These are phyloP conservation scores for Huntiella bhutanensis DNA, from an alignment of 2,329 filamentous ascomycete genomes.

Conservation along the genomic window DNA sequence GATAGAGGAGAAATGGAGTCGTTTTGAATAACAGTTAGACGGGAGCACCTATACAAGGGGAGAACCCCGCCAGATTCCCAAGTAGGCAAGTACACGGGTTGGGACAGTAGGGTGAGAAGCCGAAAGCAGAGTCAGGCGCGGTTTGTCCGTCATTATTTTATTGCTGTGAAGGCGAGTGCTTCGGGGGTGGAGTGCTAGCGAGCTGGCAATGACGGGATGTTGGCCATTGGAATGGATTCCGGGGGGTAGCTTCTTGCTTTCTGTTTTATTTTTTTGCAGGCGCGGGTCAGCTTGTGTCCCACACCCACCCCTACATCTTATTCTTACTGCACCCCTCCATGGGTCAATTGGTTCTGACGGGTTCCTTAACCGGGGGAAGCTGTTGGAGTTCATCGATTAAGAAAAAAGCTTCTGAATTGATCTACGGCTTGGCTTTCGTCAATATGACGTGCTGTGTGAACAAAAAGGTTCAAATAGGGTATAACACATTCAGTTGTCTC, in stretches of 20 bases:
- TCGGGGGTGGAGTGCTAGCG: too few species aligned
- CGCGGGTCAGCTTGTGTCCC: neutral
- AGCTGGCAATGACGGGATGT: neutral
- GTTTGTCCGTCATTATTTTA: too few species aligned
- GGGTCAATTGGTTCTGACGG: too few species aligned
- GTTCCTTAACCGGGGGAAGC: too few species aligned
- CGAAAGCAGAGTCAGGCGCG: slow-evolving; percentile 16
- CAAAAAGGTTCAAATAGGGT: too few species aligned
- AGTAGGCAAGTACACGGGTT: slow-evolving; percentile 8
- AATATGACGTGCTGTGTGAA: too few species aligned
- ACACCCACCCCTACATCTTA: neutral
- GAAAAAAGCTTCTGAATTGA: too few species aligned
- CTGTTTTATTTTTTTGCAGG: neutral
- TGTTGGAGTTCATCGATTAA: too few species aligned
- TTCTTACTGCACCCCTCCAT: neutral
- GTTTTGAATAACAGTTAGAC: slow-evolving; percentile 4
- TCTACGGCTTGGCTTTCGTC: too few species aligned
- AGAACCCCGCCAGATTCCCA: slow-evolving; percentile 13
- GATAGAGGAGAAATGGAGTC: slow-evolving; percentile 18
- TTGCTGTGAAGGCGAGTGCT: too few species aligned
- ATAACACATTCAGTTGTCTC: too few species aligned
- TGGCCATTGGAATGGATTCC: slow-evolving; percentile 3
- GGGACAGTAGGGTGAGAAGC: slow-evolving; percentile 11
- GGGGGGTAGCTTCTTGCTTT: slow-evolving; percentile 1
- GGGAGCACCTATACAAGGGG: slow-evolving; percentile 16